Percentiles rank a stretch among this genome's conserved stretches.
Conservation (phyloP, 768 basidiomycete genomes). For the Paxillus rubicundulus region DNA sequence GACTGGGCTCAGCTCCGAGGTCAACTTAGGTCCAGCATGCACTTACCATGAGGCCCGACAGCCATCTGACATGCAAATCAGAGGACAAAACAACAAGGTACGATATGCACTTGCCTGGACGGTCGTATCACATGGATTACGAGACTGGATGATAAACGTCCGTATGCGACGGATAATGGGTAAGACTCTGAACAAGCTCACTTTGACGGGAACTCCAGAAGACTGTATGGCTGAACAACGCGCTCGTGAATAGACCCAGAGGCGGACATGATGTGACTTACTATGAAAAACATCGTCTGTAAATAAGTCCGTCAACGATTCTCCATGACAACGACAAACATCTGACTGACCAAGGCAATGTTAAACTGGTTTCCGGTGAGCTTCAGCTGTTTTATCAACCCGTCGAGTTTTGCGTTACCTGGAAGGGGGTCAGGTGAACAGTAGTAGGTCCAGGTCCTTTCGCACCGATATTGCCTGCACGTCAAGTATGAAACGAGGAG, state of each 20-base stretch:
- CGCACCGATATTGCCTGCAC: slow-evolving; percentile 58
- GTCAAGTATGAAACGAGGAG: slow-evolving; percentile 14
- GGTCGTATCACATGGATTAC: slow-evolving; percentile 62
- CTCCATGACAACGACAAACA: slow-evolving; percentile 28
- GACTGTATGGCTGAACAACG: slow-evolving; percentile 33
- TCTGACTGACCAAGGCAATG: slow-evolving; percentile 51
- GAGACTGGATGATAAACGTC: slow-evolving; percentile 3
- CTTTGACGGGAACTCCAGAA: slow-evolving; percentile 68
- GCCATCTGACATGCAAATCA: slow-evolving; percentile 42
- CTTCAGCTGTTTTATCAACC: slow-evolving; percentile 52
- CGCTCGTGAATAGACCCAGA: slow-evolving; percentile 34
- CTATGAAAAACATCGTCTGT: slow-evolving; percentile 72
- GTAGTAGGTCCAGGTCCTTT: background rate
- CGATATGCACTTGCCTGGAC: slow-evolving; percentile 40
- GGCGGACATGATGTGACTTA: slow-evolving; percentile 30
- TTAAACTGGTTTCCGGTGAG: slow-evolving; percentile 63
- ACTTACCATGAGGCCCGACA: slow-evolving; percentile 61
- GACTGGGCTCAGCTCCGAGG: background rate
- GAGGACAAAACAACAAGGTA: background rate
- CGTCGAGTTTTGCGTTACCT: slow-evolving; percentile 68
- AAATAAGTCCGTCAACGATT: background rate
- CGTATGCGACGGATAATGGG: background rate
- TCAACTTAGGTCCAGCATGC: slow-evolving; percentile 20
- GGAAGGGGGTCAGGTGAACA: background rate
- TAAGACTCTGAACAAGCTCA: slow-evolving; percentile 23